phyloP scores from a whole-genome alignment of 2,329 filamentous ascomycete species.

The Beauveria asiatica region DNA sequence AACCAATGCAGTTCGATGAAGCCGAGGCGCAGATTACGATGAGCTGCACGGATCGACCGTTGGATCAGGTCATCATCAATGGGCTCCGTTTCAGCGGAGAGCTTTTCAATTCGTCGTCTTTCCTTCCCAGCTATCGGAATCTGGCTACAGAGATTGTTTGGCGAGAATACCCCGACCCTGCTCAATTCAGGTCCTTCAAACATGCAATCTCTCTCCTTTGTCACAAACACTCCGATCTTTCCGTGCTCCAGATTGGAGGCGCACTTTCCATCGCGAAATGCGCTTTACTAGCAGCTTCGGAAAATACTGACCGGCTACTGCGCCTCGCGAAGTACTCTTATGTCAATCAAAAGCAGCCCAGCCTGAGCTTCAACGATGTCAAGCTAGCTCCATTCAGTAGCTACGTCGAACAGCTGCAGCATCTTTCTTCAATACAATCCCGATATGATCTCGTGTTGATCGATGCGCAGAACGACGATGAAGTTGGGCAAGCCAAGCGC shows the following conservation, averaged over 20 bases:
- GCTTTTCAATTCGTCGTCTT: constrained; percentile 25
- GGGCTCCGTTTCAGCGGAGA: constrained; percentile 35
- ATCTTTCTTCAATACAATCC: neutral
- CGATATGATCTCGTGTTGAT: constrained; percentile 3
- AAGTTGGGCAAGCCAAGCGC: constrained; percentile 12
- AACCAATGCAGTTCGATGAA: constrained; percentile 26
- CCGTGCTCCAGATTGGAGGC: constrained; percentile 32
- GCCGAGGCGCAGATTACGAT: constrained; percentile 37
- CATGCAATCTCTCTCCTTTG: constrained; percentile 25
- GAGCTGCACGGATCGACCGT: constrained; percentile 24
- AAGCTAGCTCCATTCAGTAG: neutral
- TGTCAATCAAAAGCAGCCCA: constrained; percentile 13
- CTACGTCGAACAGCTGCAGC: neutral
- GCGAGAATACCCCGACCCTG: constrained; percentile 29
- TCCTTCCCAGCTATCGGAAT: constrained; percentile 40
- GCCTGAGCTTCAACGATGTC: neutral
- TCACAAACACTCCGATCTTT: constrained; percentile 31
- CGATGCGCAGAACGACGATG: neutral
- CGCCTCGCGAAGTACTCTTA: constrained; percentile 27
- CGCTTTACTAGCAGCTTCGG: constrained; percentile 21
- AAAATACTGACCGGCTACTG: constrained; percentile 18
- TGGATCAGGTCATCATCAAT: constrained; percentile 33
- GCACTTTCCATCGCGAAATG: constrained; percentile 13
- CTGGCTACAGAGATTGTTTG: constrained; percentile 42
- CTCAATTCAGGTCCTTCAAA: constrained; percentile 15